Evolutionary conservation across 495 filamentous ascomycete species (phyloP).

Genomic region (Daldinia childiae): DNA sequence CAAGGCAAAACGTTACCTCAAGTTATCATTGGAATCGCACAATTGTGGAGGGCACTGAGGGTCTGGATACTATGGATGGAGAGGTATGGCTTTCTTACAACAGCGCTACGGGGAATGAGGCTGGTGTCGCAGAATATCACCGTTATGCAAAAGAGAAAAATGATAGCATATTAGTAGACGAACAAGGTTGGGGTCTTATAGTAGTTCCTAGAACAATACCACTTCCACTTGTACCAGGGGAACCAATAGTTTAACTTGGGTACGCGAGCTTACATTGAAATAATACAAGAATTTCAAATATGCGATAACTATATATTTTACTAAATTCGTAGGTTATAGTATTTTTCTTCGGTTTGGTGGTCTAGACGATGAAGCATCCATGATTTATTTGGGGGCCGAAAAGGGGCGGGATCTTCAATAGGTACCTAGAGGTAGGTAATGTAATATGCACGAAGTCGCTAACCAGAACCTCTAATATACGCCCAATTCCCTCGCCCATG

Average conservation of each 20-base stretch:
- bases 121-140: conserved; percentile 22
- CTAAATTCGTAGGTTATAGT: no score
- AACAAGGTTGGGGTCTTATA: conserved; percentile 30
- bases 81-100: conserved; percentile 43
- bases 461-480: neutral
- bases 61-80: conserved; percentile 41
- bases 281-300: neutral
- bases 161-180: conserved; percentile 30
- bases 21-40: conserved; percentile 44
- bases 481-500: neutral
- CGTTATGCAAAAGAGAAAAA: conserved; percentile 42
- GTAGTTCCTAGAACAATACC: conserved; percentile 33
- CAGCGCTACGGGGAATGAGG: conserved; percentile 3
- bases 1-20: conserved; percentile 44
- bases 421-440: no score
- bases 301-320: neutral
- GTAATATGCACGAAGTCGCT: no score
- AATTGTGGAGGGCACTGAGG: conserved; percentile 39
- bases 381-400: neutral
- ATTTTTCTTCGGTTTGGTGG: neutral
- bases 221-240: conserved; percentile 30
- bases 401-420: neutral
- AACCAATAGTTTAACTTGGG: neutral
- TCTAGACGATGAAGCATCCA: neutral
- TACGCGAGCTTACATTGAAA: neutral